Evolutionary conservation across 2,329 filamentous ascomycete genomes (phyloP).

Genomic region (Apiospora sp.): DNA sequence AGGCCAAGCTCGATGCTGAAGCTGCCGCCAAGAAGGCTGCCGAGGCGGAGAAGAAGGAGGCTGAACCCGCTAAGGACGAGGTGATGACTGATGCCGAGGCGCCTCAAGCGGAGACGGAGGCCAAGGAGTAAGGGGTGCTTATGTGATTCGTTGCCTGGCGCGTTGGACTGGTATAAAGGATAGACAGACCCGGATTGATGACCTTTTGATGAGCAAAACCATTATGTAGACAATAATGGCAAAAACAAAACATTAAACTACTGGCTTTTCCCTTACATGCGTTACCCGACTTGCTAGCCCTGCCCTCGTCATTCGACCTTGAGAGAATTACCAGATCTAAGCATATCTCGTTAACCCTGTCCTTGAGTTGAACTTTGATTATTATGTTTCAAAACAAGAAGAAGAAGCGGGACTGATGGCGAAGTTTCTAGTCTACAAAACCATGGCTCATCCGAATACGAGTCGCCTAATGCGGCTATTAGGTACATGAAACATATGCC

Average conservation of each 20-base stretch:
- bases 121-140: constrained; percentile 26
- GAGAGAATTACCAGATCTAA: too few relatives aligned
- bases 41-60: constrained; percentile 62
- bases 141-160: constrained; percentile 26
- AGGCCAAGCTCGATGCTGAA: constrained; percentile 81
- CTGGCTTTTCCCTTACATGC: background rate
- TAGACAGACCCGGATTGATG: constrained; percentile 29
- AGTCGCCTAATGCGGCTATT: background rate
- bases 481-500: background rate
- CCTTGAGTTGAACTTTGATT: background rate
- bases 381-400: background rate
- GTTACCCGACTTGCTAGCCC: too few relatives aligned
- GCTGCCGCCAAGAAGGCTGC: constrained; percentile 76
- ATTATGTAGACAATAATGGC: constrained; percentile 8
- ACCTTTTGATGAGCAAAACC: constrained; percentile 23
- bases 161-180: constrained; percentile 28
- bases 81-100: constrained; percentile 71
- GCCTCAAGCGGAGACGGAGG: constrained; percentile 59
- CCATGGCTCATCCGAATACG: background rate
- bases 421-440: background rate
- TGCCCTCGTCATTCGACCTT: too few relatives aligned
- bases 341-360: too few relatives aligned
- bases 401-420: background rate
- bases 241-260: constrained; percentile 6
- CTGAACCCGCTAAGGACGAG: constrained; percentile 60